Evolutionary conservation across 2,329 filamentous ascomycete species (phyloP).

Genomic region (Podosphaera fusca): DNA sequence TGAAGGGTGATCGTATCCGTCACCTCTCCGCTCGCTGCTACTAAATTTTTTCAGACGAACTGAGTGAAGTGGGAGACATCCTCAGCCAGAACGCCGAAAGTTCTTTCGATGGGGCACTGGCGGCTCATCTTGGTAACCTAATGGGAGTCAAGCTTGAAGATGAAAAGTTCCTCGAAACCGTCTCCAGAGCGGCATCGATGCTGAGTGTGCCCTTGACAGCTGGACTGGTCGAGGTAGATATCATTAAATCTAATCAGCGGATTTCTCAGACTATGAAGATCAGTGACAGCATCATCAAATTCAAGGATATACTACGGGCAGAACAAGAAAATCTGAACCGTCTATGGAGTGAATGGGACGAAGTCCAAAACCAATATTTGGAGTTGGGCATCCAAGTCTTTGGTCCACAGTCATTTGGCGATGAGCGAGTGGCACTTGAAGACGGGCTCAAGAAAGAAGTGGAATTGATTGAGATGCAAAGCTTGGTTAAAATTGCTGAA

Average conservation of each 20-base stretch:
- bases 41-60: constrained; percentile 5
- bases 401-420: constrained; percentile 5
- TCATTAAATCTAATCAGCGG: constrained; percentile 5
- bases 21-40: no score
- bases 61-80: background rate
- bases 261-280: constrained; percentile 7
- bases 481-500: constrained; percentile 5
- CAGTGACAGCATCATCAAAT: constrained; percentile 8
- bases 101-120: constrained; percentile 7
- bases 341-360: constrained; percentile 13
- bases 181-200: background rate
- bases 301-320: constrained; percentile 7
- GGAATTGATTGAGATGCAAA: constrained; percentile 8
- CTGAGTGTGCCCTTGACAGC: constrained; percentile 7
- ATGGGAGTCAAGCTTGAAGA: constrained; percentile 1
- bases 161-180: constrained; percentile 5
- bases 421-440: background rate
- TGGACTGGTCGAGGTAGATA: constrained; percentile 8
- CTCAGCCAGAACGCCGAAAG: constrained; percentile 2
- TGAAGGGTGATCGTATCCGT: constrained; percentile 3
- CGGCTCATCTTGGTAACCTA: constrained; percentile 4
- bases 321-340: constrained; percentile 7
- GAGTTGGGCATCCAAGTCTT: constrained; percentile 8
- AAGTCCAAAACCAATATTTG: constrained; percentile 11
- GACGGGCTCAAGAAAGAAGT: constrained; percentile 8